Evolutionary conservation across 2,329 filamentous ascomycete genomes (phyloP), one percentile per base, ranked within the genome.

Genomic region (Plenodomus tracheiphilus): DNA sequence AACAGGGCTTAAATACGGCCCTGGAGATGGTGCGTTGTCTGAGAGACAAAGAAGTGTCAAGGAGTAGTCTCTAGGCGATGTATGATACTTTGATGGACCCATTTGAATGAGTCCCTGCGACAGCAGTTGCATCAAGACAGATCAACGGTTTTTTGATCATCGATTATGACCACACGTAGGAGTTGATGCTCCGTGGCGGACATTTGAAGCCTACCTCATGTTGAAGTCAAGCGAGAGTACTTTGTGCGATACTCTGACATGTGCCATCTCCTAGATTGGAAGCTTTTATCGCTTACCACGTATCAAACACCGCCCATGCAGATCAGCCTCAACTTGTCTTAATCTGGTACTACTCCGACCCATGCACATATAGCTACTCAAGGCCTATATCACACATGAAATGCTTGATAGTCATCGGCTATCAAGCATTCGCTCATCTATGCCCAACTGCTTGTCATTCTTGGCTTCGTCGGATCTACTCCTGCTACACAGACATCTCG

Each of bases 1-100:
- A 64, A 48, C 57, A 53, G 30, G 64, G 67, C 15, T 39, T 71
- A 1, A 58, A 71, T n/a, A 56, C 61, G 16, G 68, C 68, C 9
- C 48, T 68, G 16, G 43, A 43, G 1, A 64, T 63, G 55, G 62
- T 70, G 4, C 43, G 61, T 3, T 49, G 55, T 32, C 54, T 70
- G 51, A 65, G 70, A 28, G 61, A 56, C 30, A 58, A 54, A n/a
- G 61, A 69, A 41, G 6, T 17, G 3, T 8, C 47, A n/a, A 62
- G 43, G 40, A 70, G 65, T 41, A 64, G 32, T 21, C 44, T 68
- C 39, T 67, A 41, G 58, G 16, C 18, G 11, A 39, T 41, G 18
- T 10, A 17, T 41, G 43, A 15, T 35, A 18, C n/a, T 9, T 25
- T 25, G 22, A 10, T 25, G 22, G 22, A 10, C 10, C 5, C 22